Conservation (phyloP, 2,329 filamentous ascomycete genomes). For the Sclerotinia sclerotiorum region DNA sequence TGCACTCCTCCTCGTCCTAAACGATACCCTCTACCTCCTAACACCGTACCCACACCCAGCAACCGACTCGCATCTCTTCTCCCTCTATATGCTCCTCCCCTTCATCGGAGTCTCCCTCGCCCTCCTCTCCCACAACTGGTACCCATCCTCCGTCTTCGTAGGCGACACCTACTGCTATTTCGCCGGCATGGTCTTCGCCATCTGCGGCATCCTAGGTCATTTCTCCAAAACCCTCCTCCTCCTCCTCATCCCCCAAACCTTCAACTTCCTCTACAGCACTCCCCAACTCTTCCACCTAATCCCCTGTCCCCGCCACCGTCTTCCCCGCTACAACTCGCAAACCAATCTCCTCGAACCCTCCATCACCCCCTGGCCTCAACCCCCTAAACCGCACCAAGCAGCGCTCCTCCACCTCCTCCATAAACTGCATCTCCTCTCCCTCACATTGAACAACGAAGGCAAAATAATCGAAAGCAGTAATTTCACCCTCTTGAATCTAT, state of each 20-base stretch:
- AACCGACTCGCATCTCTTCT: slow-evolving; percentile 94
- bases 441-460: slow-evolving; percentile 67
- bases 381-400: slow-evolving; percentile 65
- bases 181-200: slow-evolving; percentile 97
- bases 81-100: slow-evolving; percentile 88
- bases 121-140: slow-evolving; percentile 90
- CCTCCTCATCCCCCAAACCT: slow-evolving; percentile 87
- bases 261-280: slow-evolving; percentile 93
- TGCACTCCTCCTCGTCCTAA: slow-evolving; percentile 76
- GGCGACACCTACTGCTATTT: slow-evolving; percentile 99
- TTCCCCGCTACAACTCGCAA: slow-evolving; percentile 83
- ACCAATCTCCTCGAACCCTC: slow-evolving; percentile 86
- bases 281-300: slow-evolving; percentile 89
- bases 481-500: slow-evolving; percentile 90
- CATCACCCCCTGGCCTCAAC: slow-evolving; percentile 72
- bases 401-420: slow-evolving; percentile 66
- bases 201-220: slow-evolving; percentile 93
- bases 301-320: slow-evolving; percentile 87
- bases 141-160: slow-evolving; percentile 90
- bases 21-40: slow-evolving; percentile 85
- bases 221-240: slow-evolving; percentile 96
- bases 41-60: slow-evolving; percentile 87
- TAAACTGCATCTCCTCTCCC: slow-evolving; percentile 63
- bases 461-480: slow-evolving; percentile 80
- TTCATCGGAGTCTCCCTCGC: slow-evolving; percentile 91